A percentile compares a stretch with the other conserved stretches of the same genome.
Conservation (phyloP, 495 filamentous ascomycete genomes). For the Lasiosphaeriaceae sp. region DNA sequence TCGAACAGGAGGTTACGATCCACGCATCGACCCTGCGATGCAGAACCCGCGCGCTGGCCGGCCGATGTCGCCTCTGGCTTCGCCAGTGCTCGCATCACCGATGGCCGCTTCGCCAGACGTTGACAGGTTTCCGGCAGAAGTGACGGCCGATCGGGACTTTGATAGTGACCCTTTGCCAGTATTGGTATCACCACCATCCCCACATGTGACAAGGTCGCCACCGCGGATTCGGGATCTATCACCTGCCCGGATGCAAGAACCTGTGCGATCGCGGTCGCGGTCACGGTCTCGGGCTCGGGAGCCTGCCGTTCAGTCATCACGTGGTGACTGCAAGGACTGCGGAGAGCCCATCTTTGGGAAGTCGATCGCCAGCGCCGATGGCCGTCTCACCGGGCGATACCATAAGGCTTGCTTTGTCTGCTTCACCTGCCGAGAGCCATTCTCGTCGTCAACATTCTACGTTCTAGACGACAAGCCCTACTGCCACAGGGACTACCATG, state of each 20-base stretch:
- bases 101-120: too few relatives aligned
- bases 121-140: too few relatives aligned
- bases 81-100: slow-evolving; percentile 12
- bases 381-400: slow-evolving; percentile 87
- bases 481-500: slow-evolving; percentile 91
- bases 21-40: slow-evolving; percentile 32
- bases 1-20: slow-evolving; percentile 30
- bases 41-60: slow-evolving; percentile 14
- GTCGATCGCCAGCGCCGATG: slow-evolving; percentile 89
- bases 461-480: slow-evolving; percentile 82
- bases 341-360: slow-evolving; percentile 76
- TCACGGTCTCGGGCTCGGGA: slow-evolving; percentile 21
- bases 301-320: slow-evolving; percentile 27
- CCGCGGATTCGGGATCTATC: slow-evolving; percentile 8
- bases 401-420: slow-evolving; percentile 95
- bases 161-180: slow-evolving; percentile 3
- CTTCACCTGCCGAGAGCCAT: slow-evolving; percentile 74
- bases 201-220: slow-evolving; percentile 12
- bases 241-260: neutral
- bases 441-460: slow-evolving; percentile 88
- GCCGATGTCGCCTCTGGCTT: slow-evolving; percentile 20
- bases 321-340: slow-evolving; percentile 83
- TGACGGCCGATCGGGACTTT: neutral
- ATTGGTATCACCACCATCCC: slow-evolving; percentile 11
- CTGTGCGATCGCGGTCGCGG: neutral